Evolutionary conservation across 2,329 filamentous ascomycete genomes (phyloP).

Genomic region (Akanthomyces uredinophilus): DNA sequence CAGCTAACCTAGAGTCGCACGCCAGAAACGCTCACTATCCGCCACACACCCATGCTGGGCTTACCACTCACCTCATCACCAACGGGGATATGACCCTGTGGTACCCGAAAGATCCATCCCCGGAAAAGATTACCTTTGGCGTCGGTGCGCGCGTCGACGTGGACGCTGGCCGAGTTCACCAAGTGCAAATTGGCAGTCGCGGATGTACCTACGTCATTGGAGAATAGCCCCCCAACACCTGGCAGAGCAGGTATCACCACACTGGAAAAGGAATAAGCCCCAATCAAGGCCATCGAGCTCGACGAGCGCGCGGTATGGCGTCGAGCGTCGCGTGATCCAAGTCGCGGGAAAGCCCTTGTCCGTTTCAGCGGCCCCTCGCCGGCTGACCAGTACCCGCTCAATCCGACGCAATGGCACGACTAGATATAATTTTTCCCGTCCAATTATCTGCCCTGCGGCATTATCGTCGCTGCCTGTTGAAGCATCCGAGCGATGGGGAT

Average conservation of each 20-base stretch:
- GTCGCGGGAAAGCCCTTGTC: not conserved
- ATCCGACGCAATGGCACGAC: not conserved
- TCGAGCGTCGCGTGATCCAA: not conserved
- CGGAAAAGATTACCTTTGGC: constrained; percentile 53
- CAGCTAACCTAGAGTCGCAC: not conserved
- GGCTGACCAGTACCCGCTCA: not conserved
- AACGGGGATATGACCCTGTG: constrained; percentile 60
- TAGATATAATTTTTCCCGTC: not conserved
- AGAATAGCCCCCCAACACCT: constrained; percentile 34
- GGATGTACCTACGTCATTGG: constrained; percentile 67
- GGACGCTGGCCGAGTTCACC: constrained; percentile 57
- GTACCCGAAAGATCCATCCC: constrained; percentile 55
- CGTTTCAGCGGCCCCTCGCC: not conserved
- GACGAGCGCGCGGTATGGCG: not conserved
- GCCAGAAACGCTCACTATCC: constrained; percentile 61
- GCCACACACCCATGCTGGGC: constrained; percentile 58
- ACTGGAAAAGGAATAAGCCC: not conserved
- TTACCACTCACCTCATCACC: constrained; percentile 67
- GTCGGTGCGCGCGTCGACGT: constrained; percentile 62
- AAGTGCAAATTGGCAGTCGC: constrained; percentile 62
- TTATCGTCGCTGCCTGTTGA: not conserved
- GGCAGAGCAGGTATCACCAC: not conserved
- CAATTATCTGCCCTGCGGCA: not conserved
- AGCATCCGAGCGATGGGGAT: not conserved
- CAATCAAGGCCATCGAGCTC: not conserved